phyloP scores from a whole-genome alignment of 352 stramenopile genomes.

The Nothophytophthora sp. region DNA sequence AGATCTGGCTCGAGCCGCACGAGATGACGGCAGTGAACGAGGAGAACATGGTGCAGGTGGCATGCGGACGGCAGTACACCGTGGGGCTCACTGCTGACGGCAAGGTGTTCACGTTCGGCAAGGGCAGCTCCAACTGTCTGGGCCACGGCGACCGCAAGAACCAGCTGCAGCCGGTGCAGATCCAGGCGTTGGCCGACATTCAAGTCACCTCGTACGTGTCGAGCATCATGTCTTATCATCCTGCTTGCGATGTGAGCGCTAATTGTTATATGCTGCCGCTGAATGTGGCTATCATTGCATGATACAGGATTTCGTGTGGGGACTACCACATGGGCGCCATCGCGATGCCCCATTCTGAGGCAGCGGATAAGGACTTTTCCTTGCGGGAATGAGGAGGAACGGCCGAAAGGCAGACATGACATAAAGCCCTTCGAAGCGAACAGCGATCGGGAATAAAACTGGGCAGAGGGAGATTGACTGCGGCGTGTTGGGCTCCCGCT shows the following conservation, averaged over 20 bases:
- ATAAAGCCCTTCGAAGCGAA: neutral
- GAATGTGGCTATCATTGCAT: slow-evolving; percentile 1
- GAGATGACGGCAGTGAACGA: slow-evolving; percentile 81
- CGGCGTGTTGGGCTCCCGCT: no score
- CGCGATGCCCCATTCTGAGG: slow-evolving; percentile 59
- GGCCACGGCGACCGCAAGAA: slow-evolving; percentile 90
- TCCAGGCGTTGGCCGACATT: slow-evolving; percentile 59
- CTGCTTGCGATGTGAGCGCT: neutral
- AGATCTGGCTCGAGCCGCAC: slow-evolving; percentile 93
- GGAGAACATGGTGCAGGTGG: slow-evolving; percentile 79
- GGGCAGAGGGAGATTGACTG: neutral
- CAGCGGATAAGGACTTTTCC: slow-evolving; percentile 85
- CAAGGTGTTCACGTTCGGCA: slow-evolving; percentile 89
- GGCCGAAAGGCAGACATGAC: neutral
- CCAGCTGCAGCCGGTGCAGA: slow-evolving; percentile 84
- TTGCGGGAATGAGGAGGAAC: slow-evolving; percentile 43
- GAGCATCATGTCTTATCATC: neutral
- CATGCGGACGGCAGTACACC: slow-evolving; percentile 85
- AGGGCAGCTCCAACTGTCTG: slow-evolving; percentile 86
- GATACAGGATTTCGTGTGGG: slow-evolving; percentile 73
- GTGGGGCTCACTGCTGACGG: slow-evolving; percentile 71
- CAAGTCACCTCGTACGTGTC: slow-evolving; percentile 63
- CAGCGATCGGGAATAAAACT: no score
- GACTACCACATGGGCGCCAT: slow-evolving; percentile 89
- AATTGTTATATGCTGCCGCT: slow-evolving; percentile 1